Evolutionary conservation across 805 yeast species (phyloP).

Genomic region (Lipomyces yamadae): DNA sequence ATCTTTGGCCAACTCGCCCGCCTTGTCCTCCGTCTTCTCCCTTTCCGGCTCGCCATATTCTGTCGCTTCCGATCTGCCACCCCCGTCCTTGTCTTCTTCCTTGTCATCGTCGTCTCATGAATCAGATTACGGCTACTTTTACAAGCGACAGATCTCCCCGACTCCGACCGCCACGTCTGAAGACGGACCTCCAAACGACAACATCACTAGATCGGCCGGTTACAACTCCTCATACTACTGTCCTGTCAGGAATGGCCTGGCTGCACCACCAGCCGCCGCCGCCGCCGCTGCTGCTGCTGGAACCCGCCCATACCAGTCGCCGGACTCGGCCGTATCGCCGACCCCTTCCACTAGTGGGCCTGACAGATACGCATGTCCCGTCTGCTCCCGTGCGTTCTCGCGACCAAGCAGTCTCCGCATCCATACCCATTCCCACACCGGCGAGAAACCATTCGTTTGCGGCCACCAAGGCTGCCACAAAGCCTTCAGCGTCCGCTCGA

Average conservation of each 20-base stretch:
- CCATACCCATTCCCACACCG: slow-evolving; percentile 81
- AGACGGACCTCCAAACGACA: no score
- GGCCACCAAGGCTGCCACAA: slow-evolving; percentile 72
- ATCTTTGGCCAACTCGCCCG: neutral
- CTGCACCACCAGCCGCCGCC: neutral
- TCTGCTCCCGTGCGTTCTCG: slow-evolving; percentile 78
- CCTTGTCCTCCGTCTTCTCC: slow-evolving; percentile 5
- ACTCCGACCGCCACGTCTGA: neutral
- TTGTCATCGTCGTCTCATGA: no score
- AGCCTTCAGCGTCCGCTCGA: slow-evolving; percentile 75
- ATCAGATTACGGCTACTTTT: neutral
- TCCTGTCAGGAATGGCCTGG: neutral
- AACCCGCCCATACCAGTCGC: neutral
- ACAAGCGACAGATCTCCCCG: neutral
- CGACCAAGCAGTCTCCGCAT: slow-evolving; percentile 84
- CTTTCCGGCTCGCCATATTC: slow-evolving; percentile 9
- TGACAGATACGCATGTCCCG: slow-evolving; percentile 46
- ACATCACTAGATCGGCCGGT: no score
- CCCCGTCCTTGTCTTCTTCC: neutral
- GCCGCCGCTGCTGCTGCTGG: no score
- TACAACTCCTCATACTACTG: neutral
- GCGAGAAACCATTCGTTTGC: slow-evolving; percentile 74
- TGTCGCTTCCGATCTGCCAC: slow-evolving; percentile 7
- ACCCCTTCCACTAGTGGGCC: neutral
- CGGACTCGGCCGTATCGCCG: slow-evolving; percentile 2